Evolutionary conservation across 306 rosid species (phyloP).

Genomic region (Mucuna pruriens): DNA sequence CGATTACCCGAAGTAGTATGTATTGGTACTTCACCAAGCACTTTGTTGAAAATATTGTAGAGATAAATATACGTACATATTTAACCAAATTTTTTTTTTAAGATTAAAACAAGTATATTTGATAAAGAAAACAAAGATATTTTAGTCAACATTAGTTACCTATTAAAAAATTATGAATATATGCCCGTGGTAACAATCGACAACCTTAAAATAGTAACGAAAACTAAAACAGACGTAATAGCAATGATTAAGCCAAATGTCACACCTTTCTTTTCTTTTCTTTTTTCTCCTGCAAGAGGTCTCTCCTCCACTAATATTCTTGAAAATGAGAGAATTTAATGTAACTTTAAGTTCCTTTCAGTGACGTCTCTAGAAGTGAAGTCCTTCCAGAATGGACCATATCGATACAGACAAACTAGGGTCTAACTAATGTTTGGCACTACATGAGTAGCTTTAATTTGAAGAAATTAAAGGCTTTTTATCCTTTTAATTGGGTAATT

Average conservation of each 20-base stretch:
- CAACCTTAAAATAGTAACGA: background rate
- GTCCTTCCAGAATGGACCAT: background rate
- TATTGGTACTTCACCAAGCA: background rate
- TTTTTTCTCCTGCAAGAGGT: background rate
- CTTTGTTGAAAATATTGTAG: no score
- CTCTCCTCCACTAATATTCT: background rate
- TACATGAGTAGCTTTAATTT: background rate
- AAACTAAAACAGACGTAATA: background rate
- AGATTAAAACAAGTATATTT: background rate
- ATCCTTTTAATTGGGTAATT: background rate
- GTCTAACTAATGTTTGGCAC: background rate
- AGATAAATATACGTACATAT: no score
- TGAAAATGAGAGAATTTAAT: background rate
- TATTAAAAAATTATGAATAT: background rate
- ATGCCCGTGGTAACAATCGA: background rate
- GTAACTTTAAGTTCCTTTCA: constrained; percentile 6
- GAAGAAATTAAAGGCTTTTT: background rate
- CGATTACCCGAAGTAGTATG: background rate
- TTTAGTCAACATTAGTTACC: background rate
- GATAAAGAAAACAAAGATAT: background rate
- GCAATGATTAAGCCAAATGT: background rate
- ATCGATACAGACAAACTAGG: constrained; percentile 2
- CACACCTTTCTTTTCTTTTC: no score
- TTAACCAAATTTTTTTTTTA: no score
- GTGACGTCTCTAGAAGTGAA: background rate